Evolutionary conservation across 192 early-diverging fungal genomes (phyloP).

Genomic region (Coemansia sp.): DNA sequence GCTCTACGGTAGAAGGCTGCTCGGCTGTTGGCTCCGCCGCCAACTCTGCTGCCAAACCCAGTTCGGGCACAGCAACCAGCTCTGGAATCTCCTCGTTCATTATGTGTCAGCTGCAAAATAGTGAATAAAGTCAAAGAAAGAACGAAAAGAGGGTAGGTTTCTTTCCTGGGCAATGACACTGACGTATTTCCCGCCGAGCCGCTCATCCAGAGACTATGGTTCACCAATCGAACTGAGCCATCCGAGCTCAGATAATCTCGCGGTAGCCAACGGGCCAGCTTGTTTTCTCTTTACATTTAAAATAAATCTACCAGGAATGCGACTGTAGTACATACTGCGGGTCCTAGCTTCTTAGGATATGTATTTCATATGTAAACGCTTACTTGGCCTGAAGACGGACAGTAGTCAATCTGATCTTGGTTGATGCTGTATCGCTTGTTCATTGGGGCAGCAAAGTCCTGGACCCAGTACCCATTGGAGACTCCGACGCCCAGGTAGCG

Average conservation of each 20-base stretch:
- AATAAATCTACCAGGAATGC: no score
- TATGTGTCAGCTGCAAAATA: background rate
- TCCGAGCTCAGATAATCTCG: no score
- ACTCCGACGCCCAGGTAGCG: conserved; percentile 33
- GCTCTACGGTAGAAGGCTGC: no score
- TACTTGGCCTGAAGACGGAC: conserved; percentile 9
- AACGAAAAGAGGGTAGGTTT: no score
- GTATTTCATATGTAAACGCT: conserved; percentile 8
- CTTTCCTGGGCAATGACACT: no score
- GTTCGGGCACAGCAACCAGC: conserved; percentile 13
- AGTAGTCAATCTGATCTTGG: conserved; percentile 13
- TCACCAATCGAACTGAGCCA: no score
- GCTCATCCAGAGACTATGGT: no score
- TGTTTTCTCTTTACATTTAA: no score
- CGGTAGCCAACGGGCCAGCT: no score
- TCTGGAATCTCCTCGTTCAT: conserved; percentile 45
- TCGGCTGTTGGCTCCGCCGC: background rate
- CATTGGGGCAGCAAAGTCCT: conserved; percentile 36
- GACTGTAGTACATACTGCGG: no score
- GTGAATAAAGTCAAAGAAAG: background rate
- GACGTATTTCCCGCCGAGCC: no score
- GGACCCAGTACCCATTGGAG: conserved; percentile 44
- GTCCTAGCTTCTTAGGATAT: no score
- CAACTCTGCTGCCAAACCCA: background rate
- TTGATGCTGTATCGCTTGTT: conserved; percentile 4